Percentiles rank a stretch among this genome's conserved stretches.
Conservation (phyloP, 2,329 filamentous ascomycete species). For the Aureobasidium lini region DNA sequence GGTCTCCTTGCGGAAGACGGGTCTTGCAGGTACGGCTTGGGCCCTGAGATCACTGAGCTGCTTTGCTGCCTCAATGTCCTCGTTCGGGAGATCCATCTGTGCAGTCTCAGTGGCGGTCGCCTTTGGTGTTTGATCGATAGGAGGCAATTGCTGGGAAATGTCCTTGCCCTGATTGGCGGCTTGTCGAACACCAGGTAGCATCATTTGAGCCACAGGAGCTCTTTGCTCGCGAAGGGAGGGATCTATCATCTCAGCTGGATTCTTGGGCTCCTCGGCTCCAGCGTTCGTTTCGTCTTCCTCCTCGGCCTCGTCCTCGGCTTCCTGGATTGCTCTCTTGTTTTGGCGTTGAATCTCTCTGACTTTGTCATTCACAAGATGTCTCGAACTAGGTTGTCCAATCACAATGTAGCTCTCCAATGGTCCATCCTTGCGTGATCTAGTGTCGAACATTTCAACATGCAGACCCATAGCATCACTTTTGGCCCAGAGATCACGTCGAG, state of each 20-base stretch:
- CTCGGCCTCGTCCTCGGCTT: background rate
- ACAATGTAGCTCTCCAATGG: background rate
- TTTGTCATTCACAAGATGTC: background rate
- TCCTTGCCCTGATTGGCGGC: background rate
- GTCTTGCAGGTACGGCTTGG: background rate
- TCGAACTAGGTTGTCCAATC: background rate
- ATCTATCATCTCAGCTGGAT: background rate
- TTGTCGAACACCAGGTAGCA: background rate
- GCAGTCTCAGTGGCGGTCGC: background rate
- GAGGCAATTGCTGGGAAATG: background rate
- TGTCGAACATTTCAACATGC: constrained; percentile 8
- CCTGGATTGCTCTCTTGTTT: background rate
- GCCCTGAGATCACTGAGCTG: constrained; percentile 1
- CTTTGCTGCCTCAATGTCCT: constrained; percentile 2
- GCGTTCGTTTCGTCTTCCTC: background rate
- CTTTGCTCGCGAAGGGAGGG: background rate
- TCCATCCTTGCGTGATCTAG: background rate
- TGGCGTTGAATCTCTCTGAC: background rate
- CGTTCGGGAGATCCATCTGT: background rate
- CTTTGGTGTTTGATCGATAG: background rate
- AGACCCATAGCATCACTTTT: background rate
- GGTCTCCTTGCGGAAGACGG: background rate
- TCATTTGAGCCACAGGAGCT: constrained; percentile 6
- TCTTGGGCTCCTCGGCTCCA: background rate
- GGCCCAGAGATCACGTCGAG: background rate